Conservation (phyloP, 2,329 filamentous ascomycete species). For the Biscogniauxia marginata region DNA sequence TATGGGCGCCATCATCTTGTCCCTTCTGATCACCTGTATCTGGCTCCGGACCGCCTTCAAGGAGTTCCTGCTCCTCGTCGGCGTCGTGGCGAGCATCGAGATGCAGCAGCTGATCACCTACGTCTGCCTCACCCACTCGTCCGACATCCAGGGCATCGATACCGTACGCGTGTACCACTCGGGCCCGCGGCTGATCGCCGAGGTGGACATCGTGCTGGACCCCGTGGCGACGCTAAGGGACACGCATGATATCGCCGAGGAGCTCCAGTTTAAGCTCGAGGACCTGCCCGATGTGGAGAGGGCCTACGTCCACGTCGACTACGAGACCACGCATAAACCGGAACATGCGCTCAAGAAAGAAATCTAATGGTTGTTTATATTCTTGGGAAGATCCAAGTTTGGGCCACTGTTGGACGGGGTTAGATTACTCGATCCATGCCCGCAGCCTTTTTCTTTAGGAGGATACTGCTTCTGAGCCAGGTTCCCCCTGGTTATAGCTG, state of each 20-base stretch:
- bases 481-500: too few relatives aligned
- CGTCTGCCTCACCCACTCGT: slow-evolving; percentile 89
- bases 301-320: slow-evolving; percentile 96
- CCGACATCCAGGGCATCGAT: slow-evolving; percentile 80
- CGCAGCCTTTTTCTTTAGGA: background rate
- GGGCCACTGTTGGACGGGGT: background rate
- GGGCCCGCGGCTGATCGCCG: slow-evolving; percentile 84
- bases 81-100: slow-evolving; percentile 79
- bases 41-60: slow-evolving; percentile 85
- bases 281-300: slow-evolving; percentile 87
- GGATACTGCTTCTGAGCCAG: too few relatives aligned
- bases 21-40: slow-evolving; percentile 70
- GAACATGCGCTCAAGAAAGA: slow-evolving; percentile 71
- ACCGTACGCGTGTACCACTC: slow-evolving; percentile 94
- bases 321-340: slow-evolving; percentile 92
- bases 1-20: slow-evolving; percentile 82
- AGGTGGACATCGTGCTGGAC: slow-evolving; percentile 96
- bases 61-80: slow-evolving; percentile 90
- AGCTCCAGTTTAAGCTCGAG: slow-evolving; percentile 91
- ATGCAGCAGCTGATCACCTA: slow-evolving; percentile 95
- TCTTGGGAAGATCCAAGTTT: background rate
- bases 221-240: slow-evolving; percentile 67
- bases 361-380: slow-evolving; percentile 36
- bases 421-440: background rate
- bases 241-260: slow-evolving; percentile 92